Percentiles rank a stretch among this genome's conserved stretches.
Evolutionary conservation across 1,139 yeast genomes (phyloP).

Genomic region (Wickerhamomyces sp.): DNA sequence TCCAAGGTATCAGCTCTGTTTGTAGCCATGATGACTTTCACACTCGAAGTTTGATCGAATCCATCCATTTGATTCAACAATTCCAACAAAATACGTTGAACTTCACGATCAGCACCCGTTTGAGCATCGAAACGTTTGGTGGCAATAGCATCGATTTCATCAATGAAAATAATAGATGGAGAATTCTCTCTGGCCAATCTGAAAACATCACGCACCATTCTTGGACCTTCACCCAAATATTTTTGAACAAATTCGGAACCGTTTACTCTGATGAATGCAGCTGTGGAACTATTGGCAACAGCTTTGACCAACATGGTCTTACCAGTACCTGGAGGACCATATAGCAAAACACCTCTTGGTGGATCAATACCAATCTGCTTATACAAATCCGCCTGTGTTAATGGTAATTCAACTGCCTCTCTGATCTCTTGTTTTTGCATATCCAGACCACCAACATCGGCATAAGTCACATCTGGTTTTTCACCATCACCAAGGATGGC

Average conservation of each 20-base stretch:
- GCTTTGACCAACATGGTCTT: slow-evolving; percentile 99
- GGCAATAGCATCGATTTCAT: slow-evolving; percentile 98
- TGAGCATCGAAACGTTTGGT: slow-evolving; percentile 99
- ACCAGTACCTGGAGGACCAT: slow-evolving; percentile 99
- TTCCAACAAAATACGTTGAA: slow-evolving; percentile 94
- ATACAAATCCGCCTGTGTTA: slow-evolving; percentile 92
- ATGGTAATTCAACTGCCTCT: slow-evolving; percentile 96
- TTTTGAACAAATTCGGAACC: slow-evolving; percentile 98
- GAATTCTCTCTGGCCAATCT: slow-evolving; percentile 95
- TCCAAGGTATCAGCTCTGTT: slow-evolving; percentile 97
- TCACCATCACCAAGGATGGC: slow-evolving; percentile 93
- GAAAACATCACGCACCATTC: slow-evolving; percentile 99
- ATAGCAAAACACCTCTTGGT: slow-evolving; percentile 93
- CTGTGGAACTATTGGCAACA: slow-evolving; percentile 94
- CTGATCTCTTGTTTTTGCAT: slow-evolving; percentile 99
- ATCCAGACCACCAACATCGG: slow-evolving; percentile 97
- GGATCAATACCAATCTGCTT: slow-evolving; percentile 99
- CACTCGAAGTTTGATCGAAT: slow-evolving; percentile 91
- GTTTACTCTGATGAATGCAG: slow-evolving; percentile 91
- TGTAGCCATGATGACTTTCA: slow-evolving; percentile 98
- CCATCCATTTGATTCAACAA: slow-evolving; percentile 99
- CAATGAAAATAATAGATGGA: slow-evolving; percentile 94
- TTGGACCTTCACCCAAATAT: slow-evolving; percentile 97
- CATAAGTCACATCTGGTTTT: slow-evolving; percentile 76
- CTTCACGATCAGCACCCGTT: slow-evolving; percentile 99